A percentile compares a stretch with the other conserved stretches of the same genome.
Conservation (phyloP, 2,329 filamentous ascomycete genomes). For the Phyllosticta citrichinensis region DNA sequence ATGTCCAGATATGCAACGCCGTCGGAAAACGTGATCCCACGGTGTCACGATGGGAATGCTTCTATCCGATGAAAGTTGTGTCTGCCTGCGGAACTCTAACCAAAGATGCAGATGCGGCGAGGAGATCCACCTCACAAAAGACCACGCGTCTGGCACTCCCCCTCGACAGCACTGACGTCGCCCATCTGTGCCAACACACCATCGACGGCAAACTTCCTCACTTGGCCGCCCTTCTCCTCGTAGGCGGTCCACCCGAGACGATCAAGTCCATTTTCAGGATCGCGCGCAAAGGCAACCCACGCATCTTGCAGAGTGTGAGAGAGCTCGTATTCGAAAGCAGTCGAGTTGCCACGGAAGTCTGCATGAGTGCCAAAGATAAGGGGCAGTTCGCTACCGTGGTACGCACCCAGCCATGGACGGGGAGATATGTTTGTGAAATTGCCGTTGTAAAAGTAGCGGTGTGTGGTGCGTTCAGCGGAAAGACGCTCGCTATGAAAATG, state of each 20-base stretch:
- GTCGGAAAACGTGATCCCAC: not conserved
- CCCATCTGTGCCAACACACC: constrained; percentile 4
- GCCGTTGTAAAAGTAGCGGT: constrained; percentile 29
- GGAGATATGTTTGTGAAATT: constrained; percentile 4
- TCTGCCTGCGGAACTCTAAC: not conserved
- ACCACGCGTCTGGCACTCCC: constrained; percentile 3
- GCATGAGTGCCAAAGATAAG: constrained; percentile 20
- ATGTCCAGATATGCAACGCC: not conserved
- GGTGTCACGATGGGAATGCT: not conserved
- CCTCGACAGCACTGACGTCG: not conserved
- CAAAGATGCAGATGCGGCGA: not conserved
- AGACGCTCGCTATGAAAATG: constrained; percentile 13
- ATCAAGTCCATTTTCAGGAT: constrained; percentile 20
- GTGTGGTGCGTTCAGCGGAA: constrained; percentile 19
- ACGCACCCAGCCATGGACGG: constrained; percentile 15
- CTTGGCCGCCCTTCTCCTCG: constrained; percentile 5
- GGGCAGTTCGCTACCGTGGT: constrained; percentile 18
- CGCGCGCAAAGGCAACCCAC: constrained; percentile 26
- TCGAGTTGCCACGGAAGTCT: constrained; percentile 13
- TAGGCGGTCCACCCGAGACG: constrained; percentile 26
- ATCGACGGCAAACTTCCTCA: constrained; percentile 4
- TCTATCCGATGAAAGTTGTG: not conserved
- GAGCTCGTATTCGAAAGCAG: constrained; percentile 21
- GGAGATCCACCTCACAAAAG: not conserved
- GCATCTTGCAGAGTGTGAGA: constrained; percentile 28